phyloP scores from a whole-genome alignment of 2,329 filamentous ascomycete species.

The Penicillium nordicum region DNA sequence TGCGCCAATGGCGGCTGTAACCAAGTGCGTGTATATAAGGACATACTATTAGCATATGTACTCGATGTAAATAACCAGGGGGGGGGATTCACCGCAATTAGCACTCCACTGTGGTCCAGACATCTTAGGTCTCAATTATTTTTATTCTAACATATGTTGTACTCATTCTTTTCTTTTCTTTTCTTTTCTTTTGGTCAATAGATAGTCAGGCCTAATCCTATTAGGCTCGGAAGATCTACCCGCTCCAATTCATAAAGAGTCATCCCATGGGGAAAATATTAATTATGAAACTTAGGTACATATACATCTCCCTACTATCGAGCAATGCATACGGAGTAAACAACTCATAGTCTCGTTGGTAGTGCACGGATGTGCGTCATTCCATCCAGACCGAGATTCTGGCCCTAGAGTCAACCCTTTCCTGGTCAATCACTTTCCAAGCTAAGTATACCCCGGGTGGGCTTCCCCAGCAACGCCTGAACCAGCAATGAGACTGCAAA shows the following conservation, averaged over 20 bases:
- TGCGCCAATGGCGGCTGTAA: conserved; percentile 10
- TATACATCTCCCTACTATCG: not conserved
- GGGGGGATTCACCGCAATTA: conserved; percentile 4
- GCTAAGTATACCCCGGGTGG: not conserved
- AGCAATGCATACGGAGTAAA: not conserved
- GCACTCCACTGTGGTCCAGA: conserved; percentile 9
- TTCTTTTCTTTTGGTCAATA: not conserved
- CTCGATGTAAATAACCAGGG: not conserved
- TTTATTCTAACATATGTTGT: not conserved
- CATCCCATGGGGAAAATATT: not conserved
- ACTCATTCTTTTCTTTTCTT: not conserved
- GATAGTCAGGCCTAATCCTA: not conserved
- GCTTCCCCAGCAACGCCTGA: conserved; percentile 7
- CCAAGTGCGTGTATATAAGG: not conserved
- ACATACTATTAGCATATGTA: too few relatives aligned
- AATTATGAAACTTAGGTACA: conserved; percentile 2
- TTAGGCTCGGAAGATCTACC: conserved; percentile 9
- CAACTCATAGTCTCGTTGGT: conserved; percentile 3
- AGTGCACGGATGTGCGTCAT: conserved; percentile 9
- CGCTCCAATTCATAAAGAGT: not conserved
- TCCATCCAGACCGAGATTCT: conserved; percentile 5
- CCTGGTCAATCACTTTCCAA: conserved; percentile 10
- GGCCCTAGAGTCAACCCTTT: conserved; percentile 6
- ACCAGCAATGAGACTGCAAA: conserved; percentile 8
- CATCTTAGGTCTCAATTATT: conserved; percentile 2